Conservation (phyloP, 495 filamentous ascomycete genomes). For the Penicillium goetzii region DNA sequence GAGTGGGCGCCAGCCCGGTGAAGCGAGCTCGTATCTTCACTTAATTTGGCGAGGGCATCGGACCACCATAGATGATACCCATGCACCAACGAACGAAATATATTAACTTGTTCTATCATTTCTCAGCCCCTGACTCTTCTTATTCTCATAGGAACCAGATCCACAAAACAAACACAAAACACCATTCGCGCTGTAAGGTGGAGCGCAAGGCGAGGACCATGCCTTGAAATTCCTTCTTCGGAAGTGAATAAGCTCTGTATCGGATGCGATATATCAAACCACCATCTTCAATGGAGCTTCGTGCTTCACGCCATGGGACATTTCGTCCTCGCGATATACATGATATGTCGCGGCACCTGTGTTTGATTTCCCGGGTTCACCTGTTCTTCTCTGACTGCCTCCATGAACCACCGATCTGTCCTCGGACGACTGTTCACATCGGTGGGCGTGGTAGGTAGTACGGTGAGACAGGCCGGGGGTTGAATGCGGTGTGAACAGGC, state of each 20-base stretch:
- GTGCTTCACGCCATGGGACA: constrained; percentile 13
- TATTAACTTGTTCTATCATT: constrained; percentile 13
- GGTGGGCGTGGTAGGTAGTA: constrained; percentile 18
- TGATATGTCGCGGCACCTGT: constrained; percentile 16
- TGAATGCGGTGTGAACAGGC: constrained; percentile 22
- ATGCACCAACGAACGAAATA: constrained; percentile 17
- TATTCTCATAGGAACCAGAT: constrained; percentile 11
- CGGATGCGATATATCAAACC: constrained; percentile 58
- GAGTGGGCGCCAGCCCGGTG: constrained; percentile 41
- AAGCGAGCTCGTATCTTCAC: constrained; percentile 49
- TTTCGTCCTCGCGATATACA: background rate
- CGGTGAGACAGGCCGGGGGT: constrained; percentile 13
- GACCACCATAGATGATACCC: constrained; percentile 38
- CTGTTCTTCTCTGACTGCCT: constrained; percentile 13
- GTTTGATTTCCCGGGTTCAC: constrained; percentile 18
- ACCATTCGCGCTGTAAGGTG: constrained; percentile 57
- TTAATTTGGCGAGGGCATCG: constrained; percentile 26
- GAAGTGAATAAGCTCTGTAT: constrained; percentile 60
- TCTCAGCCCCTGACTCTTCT: constrained; percentile 18
- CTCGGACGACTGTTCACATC: constrained; percentile 29
- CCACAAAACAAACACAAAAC: background rate
- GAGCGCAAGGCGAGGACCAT: constrained; percentile 60
- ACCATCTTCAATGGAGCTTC: constrained; percentile 23
- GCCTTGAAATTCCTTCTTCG: constrained; percentile 54
- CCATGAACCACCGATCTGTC: constrained; percentile 31